Evolutionary conservation across 2,329 filamentous ascomycete species (phyloP).

Genomic region (Rugonectria rugulosa): DNA sequence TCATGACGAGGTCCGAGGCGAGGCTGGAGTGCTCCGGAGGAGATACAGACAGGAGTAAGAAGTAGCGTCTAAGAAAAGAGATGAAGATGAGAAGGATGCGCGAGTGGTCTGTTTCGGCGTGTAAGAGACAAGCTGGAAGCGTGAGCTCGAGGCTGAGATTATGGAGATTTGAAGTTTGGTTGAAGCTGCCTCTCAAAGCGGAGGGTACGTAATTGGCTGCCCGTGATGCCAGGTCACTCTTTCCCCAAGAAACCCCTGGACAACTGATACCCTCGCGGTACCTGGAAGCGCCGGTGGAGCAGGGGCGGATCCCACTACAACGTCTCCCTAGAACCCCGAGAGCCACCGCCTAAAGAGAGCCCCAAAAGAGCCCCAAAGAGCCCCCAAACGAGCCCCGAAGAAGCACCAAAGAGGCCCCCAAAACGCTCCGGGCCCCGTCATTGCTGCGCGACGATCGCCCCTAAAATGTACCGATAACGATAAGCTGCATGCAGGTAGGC

Average conservation of each 20-base stretch:
- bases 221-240: conserved; percentile 39
- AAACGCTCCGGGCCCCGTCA: neutral
- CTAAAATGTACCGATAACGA: conserved; percentile 10
- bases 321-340: neutral
- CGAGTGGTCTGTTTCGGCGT: conserved; percentile 14
- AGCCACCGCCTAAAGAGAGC: too few species aligned
- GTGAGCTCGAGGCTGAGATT: neutral
- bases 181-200: neutral
- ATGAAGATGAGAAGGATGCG: neutral
- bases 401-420: neutral
- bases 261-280: neutral
- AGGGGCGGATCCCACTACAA: neutral
- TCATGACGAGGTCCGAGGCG: conserved; percentile 12
- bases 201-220: conserved; percentile 38
- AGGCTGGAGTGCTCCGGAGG: neutral
- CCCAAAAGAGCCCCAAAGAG: neutral
- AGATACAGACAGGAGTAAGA: neutral
- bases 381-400: neutral
- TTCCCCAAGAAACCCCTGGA: conserved; percentile 17
- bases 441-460: neutral
- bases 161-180: conserved; percentile 8
- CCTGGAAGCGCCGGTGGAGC: neutral
- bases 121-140: conserved; percentile 14
- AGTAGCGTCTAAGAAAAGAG: neutral
- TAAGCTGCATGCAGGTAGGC: conserved; percentile 3